These are phyloP conservation scores for Xanthoparmelia taractica DNA, from an alignment of 495 filamentous ascomycete genomes.

Conservation along the genomic window DNA sequence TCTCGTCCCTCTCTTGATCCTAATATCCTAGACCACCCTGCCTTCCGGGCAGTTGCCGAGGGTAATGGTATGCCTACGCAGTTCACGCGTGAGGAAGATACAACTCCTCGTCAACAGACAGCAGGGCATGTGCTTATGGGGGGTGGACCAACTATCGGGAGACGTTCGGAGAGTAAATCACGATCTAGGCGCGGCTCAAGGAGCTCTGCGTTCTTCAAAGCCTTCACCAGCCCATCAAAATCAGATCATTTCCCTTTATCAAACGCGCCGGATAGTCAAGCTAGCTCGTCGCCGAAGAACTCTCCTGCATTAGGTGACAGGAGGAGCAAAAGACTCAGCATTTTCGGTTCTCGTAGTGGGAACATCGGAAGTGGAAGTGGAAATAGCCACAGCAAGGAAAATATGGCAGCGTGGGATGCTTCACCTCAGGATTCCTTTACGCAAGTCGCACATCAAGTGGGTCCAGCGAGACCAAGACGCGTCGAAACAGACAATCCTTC, in stretches of 20 bases:
- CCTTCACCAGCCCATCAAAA: constrained; percentile 13
- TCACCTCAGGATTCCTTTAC: background rate
- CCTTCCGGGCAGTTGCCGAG: constrained; percentile 22
- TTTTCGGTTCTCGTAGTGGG: constrained; percentile 23
- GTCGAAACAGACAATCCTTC: constrained; percentile 28
- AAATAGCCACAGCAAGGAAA: constrained; percentile 10
- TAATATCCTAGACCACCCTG: constrained; percentile 26
- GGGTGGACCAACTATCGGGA: constrained; percentile 26
- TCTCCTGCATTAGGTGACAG: constrained; percentile 28
- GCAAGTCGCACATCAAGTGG: background rate
- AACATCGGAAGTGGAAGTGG: constrained; percentile 14
- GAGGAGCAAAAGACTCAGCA: constrained; percentile 28
- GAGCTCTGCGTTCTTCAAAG: constrained; percentile 25
- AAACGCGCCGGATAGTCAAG: constrained; percentile 26
- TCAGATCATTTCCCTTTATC: constrained; percentile 2
- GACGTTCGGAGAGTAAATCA: constrained; percentile 10
- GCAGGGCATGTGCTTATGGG: constrained; percentile 32
- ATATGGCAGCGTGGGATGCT: constrained; percentile 4
- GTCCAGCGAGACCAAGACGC: constrained; percentile 6
- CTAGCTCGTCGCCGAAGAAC: constrained; percentile 13
- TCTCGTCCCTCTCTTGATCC: constrained; percentile 14
- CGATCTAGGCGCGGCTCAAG: constrained; percentile 22
- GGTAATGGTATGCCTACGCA: constrained; percentile 26
- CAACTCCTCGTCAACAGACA: constrained; percentile 32
- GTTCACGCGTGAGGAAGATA: constrained; percentile 26